These are phyloP conservation scores for Neurospora hispaniola DNA, from an alignment of 495 filamentous ascomycete species.

Conservation along the genomic window DNA sequence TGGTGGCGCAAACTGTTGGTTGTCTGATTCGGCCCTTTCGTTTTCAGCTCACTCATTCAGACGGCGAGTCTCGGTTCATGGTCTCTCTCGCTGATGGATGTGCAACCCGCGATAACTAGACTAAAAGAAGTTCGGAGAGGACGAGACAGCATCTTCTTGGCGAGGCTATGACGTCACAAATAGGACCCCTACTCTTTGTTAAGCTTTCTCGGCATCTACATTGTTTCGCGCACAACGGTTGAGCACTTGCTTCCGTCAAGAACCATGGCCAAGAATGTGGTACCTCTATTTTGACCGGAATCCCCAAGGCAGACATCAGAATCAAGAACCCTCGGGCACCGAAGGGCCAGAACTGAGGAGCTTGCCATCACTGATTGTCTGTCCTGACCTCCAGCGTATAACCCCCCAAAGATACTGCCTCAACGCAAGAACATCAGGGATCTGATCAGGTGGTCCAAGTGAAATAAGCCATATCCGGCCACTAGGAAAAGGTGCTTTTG, in stretches of 20 bases:
- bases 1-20: not conserved
- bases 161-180: not conserved
- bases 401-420: not conserved
- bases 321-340: too few species aligned
- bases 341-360: not conserved
- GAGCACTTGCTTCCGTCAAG: not conserved
- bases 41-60: not conserved
- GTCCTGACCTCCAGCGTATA: not conserved
- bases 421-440: not conserved
- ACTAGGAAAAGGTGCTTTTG: not conserved
- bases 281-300: not conserved
- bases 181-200: not conserved
- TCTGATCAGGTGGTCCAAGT: not conserved
- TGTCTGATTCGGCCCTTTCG: not conserved
- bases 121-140: not conserved
- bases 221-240: not conserved
- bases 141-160: not conserved
- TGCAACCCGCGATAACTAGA: not conserved
- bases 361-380: too few species aligned
- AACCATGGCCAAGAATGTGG: too few species aligned
- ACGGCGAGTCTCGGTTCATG: not conserved
- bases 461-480: not conserved
- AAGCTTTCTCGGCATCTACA: not conserved
- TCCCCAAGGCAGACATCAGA: not conserved
- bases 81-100: not conserved